These are phyloP conservation scores for Umbelopsis ramanniana DNA, from an alignment of 192 early-diverging fungal genomes.

Conservation along the genomic window DNA sequence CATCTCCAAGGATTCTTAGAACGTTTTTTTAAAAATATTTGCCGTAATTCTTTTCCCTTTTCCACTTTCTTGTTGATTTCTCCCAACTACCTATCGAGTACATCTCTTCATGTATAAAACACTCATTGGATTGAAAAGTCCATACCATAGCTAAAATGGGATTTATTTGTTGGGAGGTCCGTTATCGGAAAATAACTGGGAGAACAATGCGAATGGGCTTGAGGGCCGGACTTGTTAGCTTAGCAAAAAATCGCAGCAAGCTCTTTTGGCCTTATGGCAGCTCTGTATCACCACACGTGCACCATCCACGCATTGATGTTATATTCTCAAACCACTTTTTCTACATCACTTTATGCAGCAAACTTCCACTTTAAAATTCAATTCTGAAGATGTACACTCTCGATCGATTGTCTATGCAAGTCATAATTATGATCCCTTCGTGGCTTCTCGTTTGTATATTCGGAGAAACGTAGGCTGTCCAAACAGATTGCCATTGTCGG, in stretches of 20 bases:
- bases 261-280: neutral
- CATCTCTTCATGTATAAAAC: too few species aligned
- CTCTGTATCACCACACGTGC: neutral
- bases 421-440: too few species aligned
- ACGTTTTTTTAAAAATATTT: too few species aligned
- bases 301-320: neutral
- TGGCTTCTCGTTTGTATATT: neutral
- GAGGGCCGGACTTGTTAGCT: neutral
- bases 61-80: too few species aligned
- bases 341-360: neutral
- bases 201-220: neutral
- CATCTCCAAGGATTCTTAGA: slow-evolving; percentile 20
- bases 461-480: neutral
- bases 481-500: neutral
- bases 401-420: too few species aligned
- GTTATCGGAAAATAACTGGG: too few species aligned
- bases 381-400: too few species aligned
- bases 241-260: neutral
- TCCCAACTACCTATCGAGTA: too few species aligned
- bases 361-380: neutral
- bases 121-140: too few species aligned
- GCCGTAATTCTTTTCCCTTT: too few species aligned
- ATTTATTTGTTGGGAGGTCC: too few species aligned
- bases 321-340: neutral
- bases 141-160: too few species aligned